A percentile compares a stretch with the other conserved stretches of the same genome.
Conservation (phyloP, 176 grass and related monocot species). For the Puccinellia tenuiflora region DNA sequence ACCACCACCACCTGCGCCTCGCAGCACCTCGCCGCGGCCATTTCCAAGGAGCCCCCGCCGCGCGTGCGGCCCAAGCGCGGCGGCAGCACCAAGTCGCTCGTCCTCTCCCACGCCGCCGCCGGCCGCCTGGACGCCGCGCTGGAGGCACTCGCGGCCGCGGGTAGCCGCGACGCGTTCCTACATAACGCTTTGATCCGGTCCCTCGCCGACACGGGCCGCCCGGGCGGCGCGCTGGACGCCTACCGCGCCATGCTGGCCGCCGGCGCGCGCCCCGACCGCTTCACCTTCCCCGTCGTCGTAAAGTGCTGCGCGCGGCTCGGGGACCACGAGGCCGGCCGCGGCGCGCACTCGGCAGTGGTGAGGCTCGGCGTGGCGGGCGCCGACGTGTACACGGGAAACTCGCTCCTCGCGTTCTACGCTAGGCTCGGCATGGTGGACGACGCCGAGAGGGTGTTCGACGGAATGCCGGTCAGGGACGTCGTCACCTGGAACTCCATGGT, state of each 20-base stretch:
- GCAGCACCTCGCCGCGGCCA: not conserved
- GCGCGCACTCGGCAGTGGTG: too few species aligned
- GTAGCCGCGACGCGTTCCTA: constrained; percentile 47
- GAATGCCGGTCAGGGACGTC: too few species aligned
- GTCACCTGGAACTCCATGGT: constrained; percentile 55
- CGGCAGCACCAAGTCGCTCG: constrained; percentile 22
- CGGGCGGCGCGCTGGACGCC: constrained; percentile 33
- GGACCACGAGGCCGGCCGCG: too few species aligned
- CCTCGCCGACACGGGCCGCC: constrained; percentile 48
- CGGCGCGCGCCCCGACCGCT: not conserved
- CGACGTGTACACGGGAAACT: too few species aligned
- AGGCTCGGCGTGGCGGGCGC: too few species aligned
- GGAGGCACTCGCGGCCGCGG: constrained; percentile 31
- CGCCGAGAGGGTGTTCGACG: too few species aligned
- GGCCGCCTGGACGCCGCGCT: constrained; percentile 59
- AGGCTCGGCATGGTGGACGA: too few species aligned
- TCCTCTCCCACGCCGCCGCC: constrained; percentile 39
- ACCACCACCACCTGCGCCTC: constrained; percentile 13
- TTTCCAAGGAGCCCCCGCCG: constrained; percentile 34
- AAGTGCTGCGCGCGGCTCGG: too few species aligned
- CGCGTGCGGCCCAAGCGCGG: constrained; percentile 14
- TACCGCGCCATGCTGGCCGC: constrained; percentile 54
- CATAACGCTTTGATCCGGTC: constrained; percentile 83
- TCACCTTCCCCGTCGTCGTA: too few species aligned
- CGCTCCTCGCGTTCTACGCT: too few species aligned